Base-by-base conservation (phyloP, 495 filamentous ascomycete genomes). In the Talaromyces borbonicus region DNA sequence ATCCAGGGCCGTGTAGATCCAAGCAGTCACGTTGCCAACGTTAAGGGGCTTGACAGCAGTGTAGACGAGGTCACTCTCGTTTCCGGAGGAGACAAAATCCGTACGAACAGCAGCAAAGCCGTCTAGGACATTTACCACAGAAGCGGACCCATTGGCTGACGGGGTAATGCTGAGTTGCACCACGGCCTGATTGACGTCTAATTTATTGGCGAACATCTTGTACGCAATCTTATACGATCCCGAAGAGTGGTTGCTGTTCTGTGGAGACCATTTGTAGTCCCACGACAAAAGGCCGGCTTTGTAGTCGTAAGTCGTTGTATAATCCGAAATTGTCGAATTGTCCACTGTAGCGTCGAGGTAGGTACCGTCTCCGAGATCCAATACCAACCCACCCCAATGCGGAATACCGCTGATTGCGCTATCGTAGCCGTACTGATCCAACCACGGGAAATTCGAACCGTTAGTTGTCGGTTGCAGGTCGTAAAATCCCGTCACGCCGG, bases 401-500 rank as follows among this genome's bases (percentile, higher is more conserved):
- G 84, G 84, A 24, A 90, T 69, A 30, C 85, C 85, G 33, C 75
- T 78, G 52, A 88, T 87, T 16, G 83, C 78, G 47, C 75, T 81
- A 55, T 90, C 85, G 20, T 73, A 73, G 12, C 84, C 84, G 56
- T 84, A 81, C 51, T 85, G 75, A 45, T 75, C 67, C 23, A 87
- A 62, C 83, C 85, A 87, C 4, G 67, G 67, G 52, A 81, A 87
- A 55, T 90, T 90, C 6, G 76, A 79, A 3, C 73, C 70, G 29
- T 79, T 82, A 0, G 73, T 79, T 26, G 64, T 73, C 1, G 68
- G 67, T 57, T 88, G 83, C 7, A 65, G 58, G 49, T 87, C 73
- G 48, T 72, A 88, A 59, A 90, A 90, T 0, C 85, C 85, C 30
- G 78, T 72, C 46, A 90, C 75, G 0, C 83, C 87, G 3, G 81